Evolutionary conservation across 2,329 filamentous ascomycete species (phyloP), one percentile per base, ranked within the genome.

Genomic region (Pezicula carpinea): DNA sequence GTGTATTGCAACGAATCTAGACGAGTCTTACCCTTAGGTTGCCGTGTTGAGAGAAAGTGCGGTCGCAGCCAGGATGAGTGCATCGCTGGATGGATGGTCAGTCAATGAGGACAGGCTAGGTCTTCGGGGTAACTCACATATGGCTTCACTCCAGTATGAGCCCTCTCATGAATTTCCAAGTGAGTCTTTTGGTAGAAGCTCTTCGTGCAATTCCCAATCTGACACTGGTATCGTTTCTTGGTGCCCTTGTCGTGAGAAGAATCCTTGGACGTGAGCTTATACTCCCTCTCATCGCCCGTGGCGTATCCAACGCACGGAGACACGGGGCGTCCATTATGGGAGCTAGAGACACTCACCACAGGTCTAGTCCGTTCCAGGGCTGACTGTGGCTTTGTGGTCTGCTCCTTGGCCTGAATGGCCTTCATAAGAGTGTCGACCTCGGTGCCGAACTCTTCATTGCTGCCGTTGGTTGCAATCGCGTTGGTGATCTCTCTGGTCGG

Each of bases 121-220:
- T 53, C 38, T 13, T 5, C 17, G 18, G 18, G 13, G n/a, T 7
- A 10, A 73, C 88, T 74, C 72, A 95, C 86, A 64, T 92, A 96
- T 50, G 92, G 92, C 64, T 90, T 93, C 45, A 87, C 82, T 14
- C 93, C 93, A 2, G 89, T 96, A 66, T 99, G 93, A 4, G 87
- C 85, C 54, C 91, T 79, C 39, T 80, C 83, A 65, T 99, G 93
- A 41, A 95, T 96, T 51, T 93, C 87, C 10, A 96, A 76, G 59
- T 97, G 92, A 1, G 91, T 96, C 69, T 92, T 95, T 63, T 97
- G 92, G 50, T 81, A 82, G 66, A 96, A 97, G 52, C 78, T 82
- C 72, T 93, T 95, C 57, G 76, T 74, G 66, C 92, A 97, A 34
- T 80, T 80, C 6, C 82, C 77, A 33, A 89, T 75, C 17, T 76